Base-by-base conservation (phyloP, 805 yeast species). In the Metahyphopichia silvanorum region DNA sequence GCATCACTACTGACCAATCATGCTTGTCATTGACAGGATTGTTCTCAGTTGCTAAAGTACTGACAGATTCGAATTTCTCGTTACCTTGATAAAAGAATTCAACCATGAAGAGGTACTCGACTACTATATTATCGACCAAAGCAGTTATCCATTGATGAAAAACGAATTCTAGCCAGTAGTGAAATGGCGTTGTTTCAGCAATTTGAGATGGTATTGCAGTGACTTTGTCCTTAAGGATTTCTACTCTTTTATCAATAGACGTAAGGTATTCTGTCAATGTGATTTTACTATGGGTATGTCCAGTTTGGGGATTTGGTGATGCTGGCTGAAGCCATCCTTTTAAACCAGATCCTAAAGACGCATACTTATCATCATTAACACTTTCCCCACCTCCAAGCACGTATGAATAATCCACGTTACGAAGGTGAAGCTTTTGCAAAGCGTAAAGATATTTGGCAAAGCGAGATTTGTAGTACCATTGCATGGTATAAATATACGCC, bases 401-500 rank as follows among this genome's bases (percentile, higher is more conserved):
- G 32, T 69, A 68, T 28, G 66, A 66, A 36, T 64, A 69, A 40
- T 82, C 93, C 6, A 82, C 74, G 15, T 60, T 59, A 32, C 70
- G 67, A 12, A 80, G 42, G 26, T 71, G 75, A 37, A 87, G 56
- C 43, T 77, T 77, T 38, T 84, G 84, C 31, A 89, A 57, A 1
- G 94, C 78, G 39, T 80, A 76, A 23, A 81, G 57, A 58, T 88
- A 89, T 41, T 88, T 76, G 12, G 81, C 78, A 50, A 89, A 91
- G 44, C 84, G 76, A 35, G 82, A 74, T 37, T 73, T 69, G 55
- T 93, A 93, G 61, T 91, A 93, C 98, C 98, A 93, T 47, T 76
- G 69, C 86, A 93, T 89, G 2, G 98, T 91, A 48, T 79, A 79
- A 13, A 80, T 63, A 54, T 93, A 93, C 0, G 97, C 98, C 46